Base-by-base conservation (phyloP, 2,329 filamentous ascomycete species). In the Trichoderma gracile region DNA sequence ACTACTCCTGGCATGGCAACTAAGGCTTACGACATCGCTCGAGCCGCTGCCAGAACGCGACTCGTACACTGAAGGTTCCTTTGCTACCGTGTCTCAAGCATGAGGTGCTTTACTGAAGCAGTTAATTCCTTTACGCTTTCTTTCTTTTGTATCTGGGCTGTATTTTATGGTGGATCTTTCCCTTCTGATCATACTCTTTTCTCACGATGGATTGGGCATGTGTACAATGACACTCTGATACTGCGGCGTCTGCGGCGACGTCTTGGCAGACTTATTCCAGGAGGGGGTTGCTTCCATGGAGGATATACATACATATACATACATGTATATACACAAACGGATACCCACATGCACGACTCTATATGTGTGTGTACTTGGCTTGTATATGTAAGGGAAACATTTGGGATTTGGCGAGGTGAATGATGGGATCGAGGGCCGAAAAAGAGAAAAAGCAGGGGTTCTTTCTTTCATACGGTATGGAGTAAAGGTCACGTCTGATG, bases 1-100 rank as follows among this genome's bases (percentile, higher is more conserved):
- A 85, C 71, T 86, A 86, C 71, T 84, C 83, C 38, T 86, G 84
- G 84, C 84, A 80, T 68, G 76, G 79, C 58, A 82, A 80, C 63
- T 84, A 74, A 47, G 27, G 21, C 25, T 47, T 42, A 12, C 42
- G 30, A 27, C 30, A 50, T 42, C 14, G 14, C 21, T 42, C 17
- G 33, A 42, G 45, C 19, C 27, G 27, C 8, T 10, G 10, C 12
- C 17, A 23, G 21, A 30, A 17, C 33, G 8, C 17, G 12, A 12
- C 45, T 23, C 15, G 14, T 17, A 23, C 38, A 12, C 15, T 42
- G 38, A 38, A 2, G n/a, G 17, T 55, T 15, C 17, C 38, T 23
- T 33, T 27, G 47, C 43, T 40, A 25, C 17, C 30, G 54, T 15
- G 9, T 57, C 23, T 57, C 43, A 42, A 15, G 33, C 45, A n/a